A percentile compares a stretch with the other conserved stretches of the same genome.
These are phyloP conservation scores for Crotalaria pallida DNA, from an alignment of 306 rosid species.

Conservation along the genomic window DNA sequence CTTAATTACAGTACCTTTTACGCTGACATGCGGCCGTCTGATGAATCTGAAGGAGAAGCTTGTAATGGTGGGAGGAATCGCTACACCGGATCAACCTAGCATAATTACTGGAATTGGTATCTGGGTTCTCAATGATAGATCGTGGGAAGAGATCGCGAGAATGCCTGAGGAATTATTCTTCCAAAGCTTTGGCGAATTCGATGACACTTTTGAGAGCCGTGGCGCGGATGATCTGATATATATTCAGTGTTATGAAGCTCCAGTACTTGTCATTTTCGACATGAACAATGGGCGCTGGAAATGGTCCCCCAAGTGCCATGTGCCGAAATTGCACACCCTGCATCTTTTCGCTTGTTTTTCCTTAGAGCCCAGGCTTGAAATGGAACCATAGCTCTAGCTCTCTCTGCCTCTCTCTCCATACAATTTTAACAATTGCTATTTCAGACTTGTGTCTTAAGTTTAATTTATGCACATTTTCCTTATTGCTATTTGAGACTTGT, in stretches of 20 bases:
- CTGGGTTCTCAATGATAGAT: constrained; percentile 66
- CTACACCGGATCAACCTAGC: constrained; percentile 66
- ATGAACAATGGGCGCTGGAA: constrained; percentile 64
- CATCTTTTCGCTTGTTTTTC: constrained; percentile 89
- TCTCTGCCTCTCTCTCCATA: no score
- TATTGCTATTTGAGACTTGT: constrained; percentile 25
- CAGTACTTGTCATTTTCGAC: constrained; percentile 66
- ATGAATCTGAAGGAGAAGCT: constrained; percentile 80
- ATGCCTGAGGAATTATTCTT: constrained; percentile 81
- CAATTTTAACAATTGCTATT: constrained; percentile 17
- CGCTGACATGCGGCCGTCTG: constrained; percentile 86
- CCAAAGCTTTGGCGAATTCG: constrained; percentile 90
- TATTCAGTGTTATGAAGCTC: constrained; percentile 92
- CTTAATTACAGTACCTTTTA: constrained; percentile 65
- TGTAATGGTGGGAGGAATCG: constrained; percentile 95
- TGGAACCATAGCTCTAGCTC: constrained; percentile 55
- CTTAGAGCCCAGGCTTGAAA: constrained; percentile 84
- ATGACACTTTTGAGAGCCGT: constrained; percentile 88
- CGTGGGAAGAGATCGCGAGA: constrained; percentile 74
- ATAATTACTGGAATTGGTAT: constrained; percentile 88
- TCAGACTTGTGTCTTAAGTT: constrained; percentile 17
- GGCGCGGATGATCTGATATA: constrained; percentile 73
- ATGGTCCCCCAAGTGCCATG: constrained; percentile 92
- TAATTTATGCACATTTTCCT: constrained; percentile 3
- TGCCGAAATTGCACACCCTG: constrained; percentile 70